phyloP scores from a whole-genome alignment of 169 alveolate species.

The Ichthyophthirius multifiliis region DNA sequence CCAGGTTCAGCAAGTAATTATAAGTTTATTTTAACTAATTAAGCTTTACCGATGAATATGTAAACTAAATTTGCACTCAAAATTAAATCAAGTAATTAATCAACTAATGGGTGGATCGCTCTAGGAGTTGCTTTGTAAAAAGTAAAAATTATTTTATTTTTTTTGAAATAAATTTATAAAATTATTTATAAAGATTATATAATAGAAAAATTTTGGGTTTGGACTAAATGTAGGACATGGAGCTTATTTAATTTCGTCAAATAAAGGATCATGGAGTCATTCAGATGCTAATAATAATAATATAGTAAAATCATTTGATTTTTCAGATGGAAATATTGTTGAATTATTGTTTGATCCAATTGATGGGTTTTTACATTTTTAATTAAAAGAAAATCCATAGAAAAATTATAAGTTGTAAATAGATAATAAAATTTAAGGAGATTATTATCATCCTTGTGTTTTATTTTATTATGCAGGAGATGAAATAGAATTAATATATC shows the following conservation, averaged over 20 bases:
- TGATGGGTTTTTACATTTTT: not conserved
- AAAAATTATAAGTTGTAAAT: constrained; percentile 12
- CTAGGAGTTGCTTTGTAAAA: not conserved
- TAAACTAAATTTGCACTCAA: not conserved
- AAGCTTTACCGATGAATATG: not conserved
- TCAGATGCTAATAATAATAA: constrained; percentile 13
- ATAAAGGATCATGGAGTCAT: constrained; percentile 34
- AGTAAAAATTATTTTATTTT: not conserved
- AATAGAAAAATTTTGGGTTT: not conserved
- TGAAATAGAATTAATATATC: constrained; percentile 32
- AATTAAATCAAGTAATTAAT: not conserved
- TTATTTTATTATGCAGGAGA: constrained; percentile 25
- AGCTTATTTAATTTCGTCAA: not conserved
- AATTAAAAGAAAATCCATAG: not conserved
- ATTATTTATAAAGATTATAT: not conserved
- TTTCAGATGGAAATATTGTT: constrained; percentile 5
- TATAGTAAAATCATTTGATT: constrained; percentile 30
- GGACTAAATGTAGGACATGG: constrained; percentile 5
- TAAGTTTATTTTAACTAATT: not conserved
- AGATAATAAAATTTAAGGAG: constrained; percentile 7
- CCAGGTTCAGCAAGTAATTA: not conserved
- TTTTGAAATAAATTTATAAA: not conserved
- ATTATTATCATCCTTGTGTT: constrained; percentile 24
- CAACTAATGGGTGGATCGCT: not conserved
- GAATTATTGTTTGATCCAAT: not conserved